phyloP scores from a whole-genome alignment of 805 yeast species.

The Wickerhamomyces hampshirensis region DNA sequence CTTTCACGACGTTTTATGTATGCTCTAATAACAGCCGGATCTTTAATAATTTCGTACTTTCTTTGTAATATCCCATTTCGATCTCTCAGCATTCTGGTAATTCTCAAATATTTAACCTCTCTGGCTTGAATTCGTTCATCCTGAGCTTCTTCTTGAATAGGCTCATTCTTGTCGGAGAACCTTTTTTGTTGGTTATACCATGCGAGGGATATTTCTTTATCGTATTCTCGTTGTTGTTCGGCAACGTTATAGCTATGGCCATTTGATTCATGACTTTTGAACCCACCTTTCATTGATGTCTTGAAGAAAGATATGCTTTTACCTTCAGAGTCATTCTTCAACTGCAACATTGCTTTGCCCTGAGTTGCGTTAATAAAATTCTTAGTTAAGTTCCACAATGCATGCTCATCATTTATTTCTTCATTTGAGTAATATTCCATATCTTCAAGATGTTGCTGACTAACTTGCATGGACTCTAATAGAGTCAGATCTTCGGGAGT shows the following conservation, averaged over 20 bases:
- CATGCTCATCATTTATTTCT: constrained; percentile 71
- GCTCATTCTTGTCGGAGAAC: constrained; percentile 34
- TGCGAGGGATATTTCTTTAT: constrained; percentile 79
- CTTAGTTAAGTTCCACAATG: constrained; percentile 92
- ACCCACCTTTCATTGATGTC: constrained; percentile 95
- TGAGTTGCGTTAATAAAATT: constrained; percentile 93
- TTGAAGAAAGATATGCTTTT: constrained; percentile 82
- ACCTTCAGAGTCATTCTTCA: constrained; percentile 93
- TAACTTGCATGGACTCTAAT: constrained; percentile 88
- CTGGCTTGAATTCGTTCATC: constrained; percentile 12
- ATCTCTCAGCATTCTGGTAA: constrained; percentile 77
- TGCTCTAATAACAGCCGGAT: constrained; percentile 82
- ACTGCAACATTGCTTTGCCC: constrained; percentile 93
- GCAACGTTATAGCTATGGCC: constrained; percentile 79
- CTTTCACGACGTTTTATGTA: constrained; percentile 69
- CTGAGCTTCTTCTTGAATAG: constrained; percentile 27
- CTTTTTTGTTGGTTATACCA: constrained; percentile 83
- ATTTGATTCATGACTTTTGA: constrained; percentile 43
- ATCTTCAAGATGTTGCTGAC: constrained; percentile 86
- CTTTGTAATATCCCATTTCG: constrained; percentile 84
- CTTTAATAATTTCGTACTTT: constrained; percentile 69
- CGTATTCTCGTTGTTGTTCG: constrained; percentile 84
- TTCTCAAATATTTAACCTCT: constrained; percentile 42
- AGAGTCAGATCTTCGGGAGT: constrained; percentile 87
- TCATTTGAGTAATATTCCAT: constrained; percentile 51